Conservation (phyloP, 148 eudicot species). For the Vaccinium myrtillus region DNA sequence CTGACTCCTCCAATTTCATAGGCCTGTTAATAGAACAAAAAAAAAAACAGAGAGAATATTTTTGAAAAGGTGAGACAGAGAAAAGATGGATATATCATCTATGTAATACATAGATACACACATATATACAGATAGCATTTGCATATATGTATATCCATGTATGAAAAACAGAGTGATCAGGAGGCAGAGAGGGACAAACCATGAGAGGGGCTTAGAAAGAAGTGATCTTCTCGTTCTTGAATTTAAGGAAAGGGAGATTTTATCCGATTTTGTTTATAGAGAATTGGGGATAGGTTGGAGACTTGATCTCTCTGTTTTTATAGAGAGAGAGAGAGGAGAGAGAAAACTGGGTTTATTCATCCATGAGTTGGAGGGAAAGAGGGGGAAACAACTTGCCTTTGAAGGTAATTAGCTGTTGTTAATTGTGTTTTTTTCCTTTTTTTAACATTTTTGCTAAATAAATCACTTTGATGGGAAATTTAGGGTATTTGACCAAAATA, state of each 20-base stretch:
- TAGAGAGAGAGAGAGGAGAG: background rate
- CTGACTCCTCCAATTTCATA: constrained; percentile 10
- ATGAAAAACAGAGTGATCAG: constrained; percentile 9
- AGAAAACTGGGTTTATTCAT: background rate
- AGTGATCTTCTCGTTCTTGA: background rate
- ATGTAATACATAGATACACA: background rate
- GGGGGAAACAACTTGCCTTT: background rate
- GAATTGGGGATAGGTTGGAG: background rate
- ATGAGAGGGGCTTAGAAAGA: background rate
- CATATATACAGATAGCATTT: too few relatives aligned
- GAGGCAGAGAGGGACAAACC: background rate
- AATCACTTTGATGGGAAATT: too few relatives aligned
- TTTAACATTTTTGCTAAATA: too few relatives aligned
- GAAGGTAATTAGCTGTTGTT: background rate
- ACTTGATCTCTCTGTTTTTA: background rate
- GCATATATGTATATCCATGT: too few relatives aligned
- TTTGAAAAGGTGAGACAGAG: background rate
- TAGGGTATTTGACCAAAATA: too few relatives aligned
- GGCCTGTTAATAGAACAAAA: background rate
- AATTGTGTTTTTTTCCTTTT: too few relatives aligned
- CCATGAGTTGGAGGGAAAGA: background rate
- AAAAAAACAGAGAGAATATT: background rate
- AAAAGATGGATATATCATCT: background rate
- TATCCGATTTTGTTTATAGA: background rate
- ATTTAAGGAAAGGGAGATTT: background rate